phyloP scores from a whole-genome alignment of 2,329 filamentous ascomycete species.

The Chrysoporthe deuterocubensis region DNA sequence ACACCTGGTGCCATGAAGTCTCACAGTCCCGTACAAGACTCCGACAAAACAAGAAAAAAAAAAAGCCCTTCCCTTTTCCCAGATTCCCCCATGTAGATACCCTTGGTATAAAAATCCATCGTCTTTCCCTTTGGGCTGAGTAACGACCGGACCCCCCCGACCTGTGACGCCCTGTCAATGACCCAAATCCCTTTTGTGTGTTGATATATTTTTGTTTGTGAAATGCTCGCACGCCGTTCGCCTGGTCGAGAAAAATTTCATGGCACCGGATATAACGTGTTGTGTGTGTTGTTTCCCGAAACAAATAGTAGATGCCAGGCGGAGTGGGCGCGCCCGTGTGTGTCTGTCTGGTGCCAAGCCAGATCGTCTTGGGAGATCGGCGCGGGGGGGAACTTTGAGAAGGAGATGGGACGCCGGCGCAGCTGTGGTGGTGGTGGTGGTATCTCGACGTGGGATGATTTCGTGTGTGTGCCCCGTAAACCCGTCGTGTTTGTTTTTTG shows the following conservation, averaged over 20 bases:
- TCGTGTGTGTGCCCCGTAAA: background rate
- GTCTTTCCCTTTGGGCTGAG: conserved; percentile 22
- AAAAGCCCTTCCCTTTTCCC: conserved; percentile 23
- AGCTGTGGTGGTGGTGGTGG: background rate
- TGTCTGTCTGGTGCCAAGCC: conserved; percentile 1
- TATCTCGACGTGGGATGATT: conserved; percentile 6
- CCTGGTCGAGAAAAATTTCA: conserved; percentile 25
- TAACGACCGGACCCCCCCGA: conserved; percentile 20
- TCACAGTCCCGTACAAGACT: conserved; percentile 13
- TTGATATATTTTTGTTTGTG: conserved; percentile 1
- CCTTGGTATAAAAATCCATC: conserved; percentile 11
- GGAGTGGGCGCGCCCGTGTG: background rate
- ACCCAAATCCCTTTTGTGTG: conserved; percentile 1
- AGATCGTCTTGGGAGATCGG: conserved; percentile 16
- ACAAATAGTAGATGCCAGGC: conserved; percentile 13
- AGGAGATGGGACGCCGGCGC: conserved; percentile 10
- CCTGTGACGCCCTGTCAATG: conserved; percentile 26
- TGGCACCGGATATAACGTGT: conserved; percentile 17
- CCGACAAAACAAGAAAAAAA: conserved; percentile 24
- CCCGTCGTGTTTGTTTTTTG: background rate
- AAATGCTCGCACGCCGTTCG: conserved; percentile 27
- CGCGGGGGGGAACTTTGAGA: background rate
- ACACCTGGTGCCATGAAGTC: background rate
- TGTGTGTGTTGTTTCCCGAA: conserved; percentile 10
- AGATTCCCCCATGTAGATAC: conserved; percentile 25